Base-by-base conservation (phyloP, 2,329 filamentous ascomycete genomes). In the Pezicula radicicola region DNA sequence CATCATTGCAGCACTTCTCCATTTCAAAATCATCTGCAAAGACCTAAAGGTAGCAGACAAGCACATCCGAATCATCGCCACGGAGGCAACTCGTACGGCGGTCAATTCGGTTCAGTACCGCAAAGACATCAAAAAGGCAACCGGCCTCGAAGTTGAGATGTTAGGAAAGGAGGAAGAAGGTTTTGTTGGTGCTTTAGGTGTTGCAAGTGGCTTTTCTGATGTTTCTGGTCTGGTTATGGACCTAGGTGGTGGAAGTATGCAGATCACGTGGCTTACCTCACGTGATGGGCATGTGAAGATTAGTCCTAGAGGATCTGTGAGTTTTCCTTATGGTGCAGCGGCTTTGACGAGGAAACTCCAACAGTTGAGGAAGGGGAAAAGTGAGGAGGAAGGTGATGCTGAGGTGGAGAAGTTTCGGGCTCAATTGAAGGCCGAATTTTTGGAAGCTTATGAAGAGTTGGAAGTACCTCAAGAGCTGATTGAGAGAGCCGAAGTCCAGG, bases 221-320 rank as follows among this genome's bases (percentile, higher is more conserved):
- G 77, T 88, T n/a, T 75, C 75, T 44, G 86, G 86, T 0, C 67
- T 89, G 21, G 83, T 87, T 16, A 88, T 89, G 85, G 86, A 89
- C 68, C 71, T 89, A 2, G 86, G 86, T 15, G 85, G 85, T 16
- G 85, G 85, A 3, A 86, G 81, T 60, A 85, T 83, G 25, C 86
- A 89, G 65, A 76, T 89, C 56, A 87, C 83, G 13, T 88, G 85
- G 84, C 77, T 89, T 63, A 68, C 77, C 41, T 75, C 76, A 9
- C 66, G 71, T 15, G 64, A 74, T 6, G 81, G 81, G 0, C 63
- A 70, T 1, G 72, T 85, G 13, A 61, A 68, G 18, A 79, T 80
- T 51, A 77, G 79, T 30, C 70, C 77, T 1, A 66, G 65, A 10
- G 82, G 81, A 2, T 79, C 83, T 21, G 78, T 86, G 43, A 88